A percentile compares a stretch with the other conserved stretches of the same genome.
Evolutionary conservation across 2,329 filamentous ascomycete species (phyloP).

Genomic region (Lecanosticta acicola): DNA sequence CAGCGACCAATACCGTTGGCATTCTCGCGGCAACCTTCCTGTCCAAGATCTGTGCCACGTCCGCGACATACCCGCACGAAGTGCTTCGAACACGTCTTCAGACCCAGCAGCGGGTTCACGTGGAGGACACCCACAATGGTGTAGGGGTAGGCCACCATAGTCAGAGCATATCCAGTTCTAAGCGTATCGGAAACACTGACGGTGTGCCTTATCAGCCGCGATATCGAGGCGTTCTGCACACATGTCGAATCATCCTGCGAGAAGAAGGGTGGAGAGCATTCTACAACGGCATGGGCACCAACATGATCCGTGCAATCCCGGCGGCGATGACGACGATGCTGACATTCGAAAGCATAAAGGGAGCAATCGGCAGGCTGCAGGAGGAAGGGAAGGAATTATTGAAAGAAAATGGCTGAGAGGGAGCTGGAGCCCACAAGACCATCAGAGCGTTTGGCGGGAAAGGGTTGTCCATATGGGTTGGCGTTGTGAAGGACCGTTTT

Average conservation of each 20-base stretch:
- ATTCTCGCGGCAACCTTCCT: constrained; percentile 84
- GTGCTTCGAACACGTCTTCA: constrained; percentile 90
- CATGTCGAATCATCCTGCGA: constrained; percentile 73
- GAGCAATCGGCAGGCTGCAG: constrained; percentile 49
- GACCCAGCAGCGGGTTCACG: constrained; percentile 71
- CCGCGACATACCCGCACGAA: constrained; percentile 94
- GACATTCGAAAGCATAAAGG: constrained; percentile 77
- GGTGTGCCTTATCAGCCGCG: constrained; percentile 49
- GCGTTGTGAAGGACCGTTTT: background rate
- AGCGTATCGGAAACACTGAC: constrained; percentile 42
- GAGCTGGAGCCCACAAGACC: too few species aligned
- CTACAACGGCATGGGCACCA: constrained; percentile 94
- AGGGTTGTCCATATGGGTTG: constrained; percentile 6
- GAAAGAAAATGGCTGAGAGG: constrained; percentile 10
- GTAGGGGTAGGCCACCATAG: constrained; percentile 41
- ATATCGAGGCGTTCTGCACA: constrained; percentile 75
- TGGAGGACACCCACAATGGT: constrained; percentile 43
- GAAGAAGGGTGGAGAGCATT: constrained; percentile 97
- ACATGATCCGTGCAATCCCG: constrained; percentile 92
- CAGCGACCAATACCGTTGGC: constrained; percentile 64
- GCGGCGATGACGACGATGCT: constrained; percentile 96
- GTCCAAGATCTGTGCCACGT: constrained; percentile 90
- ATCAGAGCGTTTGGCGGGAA: too few species aligned
- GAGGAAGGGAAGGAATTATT: constrained; percentile 42
- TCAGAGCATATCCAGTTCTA: constrained; percentile 29